Conservation (phyloP, 768 basidiomycete genomes). For the Lactifluus volemus region DNA sequence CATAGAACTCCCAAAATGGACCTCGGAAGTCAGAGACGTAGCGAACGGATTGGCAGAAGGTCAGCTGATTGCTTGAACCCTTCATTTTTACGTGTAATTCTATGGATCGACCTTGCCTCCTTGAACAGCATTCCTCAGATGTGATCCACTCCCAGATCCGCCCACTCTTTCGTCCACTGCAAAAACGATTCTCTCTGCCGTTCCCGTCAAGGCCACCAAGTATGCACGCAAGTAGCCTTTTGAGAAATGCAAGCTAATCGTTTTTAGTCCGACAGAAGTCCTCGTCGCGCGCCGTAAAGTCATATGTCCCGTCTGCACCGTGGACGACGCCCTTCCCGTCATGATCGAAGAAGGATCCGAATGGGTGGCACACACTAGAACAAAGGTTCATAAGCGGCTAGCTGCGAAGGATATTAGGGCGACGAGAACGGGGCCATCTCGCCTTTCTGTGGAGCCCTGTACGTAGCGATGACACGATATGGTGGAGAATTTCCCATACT, state of each 20-base stretch:
- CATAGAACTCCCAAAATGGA: constrained; percentile 35
- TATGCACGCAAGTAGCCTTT: constrained; percentile 22
- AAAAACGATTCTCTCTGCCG: constrained; percentile 36
- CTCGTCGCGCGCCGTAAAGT: constrained; percentile 48
- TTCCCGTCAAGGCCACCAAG: constrained; percentile 39
- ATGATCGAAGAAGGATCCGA: constrained; percentile 49
- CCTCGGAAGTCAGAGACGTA: constrained; percentile 40
- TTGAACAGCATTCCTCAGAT: constrained; percentile 7
- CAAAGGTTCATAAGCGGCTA: constrained; percentile 46
- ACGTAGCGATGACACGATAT: too few relatives aligned
- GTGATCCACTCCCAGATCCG: constrained; percentile 46
- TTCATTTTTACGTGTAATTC: neutral
- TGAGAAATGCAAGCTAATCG: neutral
- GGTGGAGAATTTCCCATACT: too few relatives aligned
- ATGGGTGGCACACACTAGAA: constrained; percentile 51
- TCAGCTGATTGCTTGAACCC: constrained; percentile 21
- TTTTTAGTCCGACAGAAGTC: constrained; percentile 45
- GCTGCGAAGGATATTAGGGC: constrained; percentile 19
- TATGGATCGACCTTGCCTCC: neutral
- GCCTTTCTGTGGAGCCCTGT: neutral
- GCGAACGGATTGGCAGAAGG: constrained; percentile 45
- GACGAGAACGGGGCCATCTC: neutral
- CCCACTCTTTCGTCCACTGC: constrained; percentile 46
- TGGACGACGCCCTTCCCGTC: constrained; percentile 43
- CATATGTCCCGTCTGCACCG: constrained; percentile 57